A percentile compares a stretch with the other conserved stretches of the same genome.
Evolutionary conservation across 2,329 filamentous ascomycete genomes (phyloP).

Genomic region (Chrysosporium keratinophilum): DNA sequence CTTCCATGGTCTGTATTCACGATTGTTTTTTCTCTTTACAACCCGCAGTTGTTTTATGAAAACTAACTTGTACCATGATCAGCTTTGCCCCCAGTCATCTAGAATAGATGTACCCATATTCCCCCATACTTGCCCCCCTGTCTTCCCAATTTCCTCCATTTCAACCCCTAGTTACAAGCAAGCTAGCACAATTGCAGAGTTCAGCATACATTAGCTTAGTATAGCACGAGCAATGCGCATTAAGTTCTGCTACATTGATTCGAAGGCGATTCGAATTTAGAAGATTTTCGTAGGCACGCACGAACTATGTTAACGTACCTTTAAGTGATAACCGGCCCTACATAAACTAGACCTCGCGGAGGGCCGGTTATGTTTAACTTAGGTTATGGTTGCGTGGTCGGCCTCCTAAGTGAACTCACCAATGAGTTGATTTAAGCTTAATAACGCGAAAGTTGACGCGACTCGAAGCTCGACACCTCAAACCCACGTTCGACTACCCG

Average conservation of each 20-base stretch:
- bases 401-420: neutral
- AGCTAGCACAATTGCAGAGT: neutral
- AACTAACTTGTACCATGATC: constrained; percentile 2
- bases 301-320: neutral
- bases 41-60: neutral
- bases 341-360: too few species aligned
- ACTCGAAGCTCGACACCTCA: neutral
- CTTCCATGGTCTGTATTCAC: constrained; percentile 10
- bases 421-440: neutral
- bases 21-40: constrained; percentile 1
- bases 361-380: too few species aligned
- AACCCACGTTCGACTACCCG: neutral
- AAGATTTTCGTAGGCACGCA: neutral
- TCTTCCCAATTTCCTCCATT: neutral
- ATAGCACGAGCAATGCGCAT: constrained; percentile 5
- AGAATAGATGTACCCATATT: constrained; percentile 31
- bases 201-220: neutral
- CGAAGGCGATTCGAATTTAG: neutral
- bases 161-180: neutral
- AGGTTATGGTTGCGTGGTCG: neutral
- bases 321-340: too few species aligned
- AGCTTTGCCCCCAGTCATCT: constrained; percentile 15
- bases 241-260: neutral
- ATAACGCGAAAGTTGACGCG: neutral
- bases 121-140: neutral